These are phyloP conservation scores for Cordyceps militaris DNA, from an alignment of 2,329 filamentous ascomycete species.

Conservation along the genomic window DNA sequence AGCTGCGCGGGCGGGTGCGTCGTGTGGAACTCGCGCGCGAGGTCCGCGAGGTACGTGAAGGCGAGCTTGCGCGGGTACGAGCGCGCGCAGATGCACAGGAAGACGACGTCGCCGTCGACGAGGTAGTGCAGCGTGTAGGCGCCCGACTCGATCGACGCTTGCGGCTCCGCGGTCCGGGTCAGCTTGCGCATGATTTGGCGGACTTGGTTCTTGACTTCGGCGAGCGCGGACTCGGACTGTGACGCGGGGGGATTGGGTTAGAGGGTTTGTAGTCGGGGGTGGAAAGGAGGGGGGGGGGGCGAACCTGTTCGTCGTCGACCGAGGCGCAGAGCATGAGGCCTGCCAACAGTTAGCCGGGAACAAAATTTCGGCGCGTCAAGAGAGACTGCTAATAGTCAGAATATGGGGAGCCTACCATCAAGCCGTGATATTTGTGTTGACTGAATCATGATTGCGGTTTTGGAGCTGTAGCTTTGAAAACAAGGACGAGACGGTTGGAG, in stretches of 20 bases:
- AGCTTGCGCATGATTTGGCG: slow-evolving; percentile 86
- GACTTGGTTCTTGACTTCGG: slow-evolving; percentile 83
- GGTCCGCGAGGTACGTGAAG: slow-evolving; percentile 94
- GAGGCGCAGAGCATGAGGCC: slow-evolving; percentile 93
- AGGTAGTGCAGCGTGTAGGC: slow-evolving; percentile 83
- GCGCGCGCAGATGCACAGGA: slow-evolving; percentile 86
- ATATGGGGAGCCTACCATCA: slow-evolving; percentile 55
- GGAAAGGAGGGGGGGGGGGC: slow-evolving; percentile 27
- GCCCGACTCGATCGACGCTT: slow-evolving; percentile 85
- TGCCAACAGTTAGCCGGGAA: slow-evolving; percentile 31
- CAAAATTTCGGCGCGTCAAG: not conserved
- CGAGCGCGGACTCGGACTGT: slow-evolving; percentile 62
- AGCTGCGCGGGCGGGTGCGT: slow-evolving; percentile 72
- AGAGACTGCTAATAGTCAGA: slow-evolving; percentile 7
- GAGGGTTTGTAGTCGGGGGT: not conserved
- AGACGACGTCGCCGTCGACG: slow-evolving; percentile 75
- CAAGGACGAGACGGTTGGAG: not conserved
- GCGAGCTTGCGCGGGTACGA: slow-evolving; percentile 97
- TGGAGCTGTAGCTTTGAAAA: not conserved
- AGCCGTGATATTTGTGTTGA: slow-evolving; percentile 92
- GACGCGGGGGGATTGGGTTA: not conserved
- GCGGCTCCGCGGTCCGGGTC: slow-evolving; percentile 79
- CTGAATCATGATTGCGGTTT: slow-evolving; percentile 60
- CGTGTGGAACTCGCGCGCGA: slow-evolving; percentile 82
- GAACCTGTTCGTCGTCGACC: slow-evolving; percentile 78